Conservation (phyloP, 345 rosid genomes). For the Melaleuca quinquenervia region DNA sequence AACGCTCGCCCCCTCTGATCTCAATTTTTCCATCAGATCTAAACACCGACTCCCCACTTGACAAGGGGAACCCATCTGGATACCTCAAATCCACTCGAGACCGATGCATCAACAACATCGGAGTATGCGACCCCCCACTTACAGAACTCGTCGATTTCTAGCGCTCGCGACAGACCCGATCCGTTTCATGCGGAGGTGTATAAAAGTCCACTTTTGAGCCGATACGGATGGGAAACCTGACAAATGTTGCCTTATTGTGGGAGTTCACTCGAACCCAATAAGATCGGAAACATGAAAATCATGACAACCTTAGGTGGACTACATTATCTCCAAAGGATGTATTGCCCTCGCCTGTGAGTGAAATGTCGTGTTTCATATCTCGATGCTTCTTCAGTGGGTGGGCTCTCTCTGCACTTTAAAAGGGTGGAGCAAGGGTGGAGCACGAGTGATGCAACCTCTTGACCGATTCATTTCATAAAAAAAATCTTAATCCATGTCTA, state of each 20-base stretch:
- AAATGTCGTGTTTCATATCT: background rate
- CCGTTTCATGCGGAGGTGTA: background rate
- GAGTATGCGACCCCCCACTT: background rate
- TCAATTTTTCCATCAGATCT: background rate
- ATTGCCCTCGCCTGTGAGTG: background rate
- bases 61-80: background rate
- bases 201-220: background rate
- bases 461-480: background rate
- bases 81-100: background rate
- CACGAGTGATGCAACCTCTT: background rate
- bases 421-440: background rate
- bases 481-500: too few relatives aligned
- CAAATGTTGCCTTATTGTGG: background rate
- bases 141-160: background rate
- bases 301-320: background rate
- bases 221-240: background rate
- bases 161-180: background rate
- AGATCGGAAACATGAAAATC: background rate
- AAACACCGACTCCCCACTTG: background rate
- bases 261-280: background rate
- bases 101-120: background rate
- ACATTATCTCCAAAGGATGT: background rate
- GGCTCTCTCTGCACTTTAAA: background rate
- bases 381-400: background rate
- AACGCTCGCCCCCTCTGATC: background rate